Evolutionary conservation across 495 filamentous ascomycete genomes (phyloP), one percentile per base, ranked within the genome.

Genomic region (Bryoglossum gracile): DNA sequence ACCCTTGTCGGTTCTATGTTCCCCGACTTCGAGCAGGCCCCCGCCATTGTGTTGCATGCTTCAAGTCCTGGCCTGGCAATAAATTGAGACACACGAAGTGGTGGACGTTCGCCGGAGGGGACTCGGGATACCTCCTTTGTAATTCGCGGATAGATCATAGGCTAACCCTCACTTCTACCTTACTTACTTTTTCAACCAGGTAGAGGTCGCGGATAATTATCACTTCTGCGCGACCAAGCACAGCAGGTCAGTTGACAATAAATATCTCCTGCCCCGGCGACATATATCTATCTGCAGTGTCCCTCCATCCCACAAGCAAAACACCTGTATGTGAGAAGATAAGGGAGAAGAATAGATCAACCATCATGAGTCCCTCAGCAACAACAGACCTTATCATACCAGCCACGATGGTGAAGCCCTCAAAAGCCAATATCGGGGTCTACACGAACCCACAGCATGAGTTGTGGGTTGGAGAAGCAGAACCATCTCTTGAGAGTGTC

Each of bases 361-460:
- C 38, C 33, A 42, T 24, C 48, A 59, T 59, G 57, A 16, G 43
- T 51, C 57, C 52, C 19, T 59, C 57, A 39, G 53, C 50, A 48
- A 54, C 40, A 34, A 52, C 55, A 24, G n/a, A n/a, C n/a, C n/a
- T n/a, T n/a, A 45, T 53, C 33, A 4, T 41, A 17, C 36, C 35
- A 14, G 17, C 50, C 1, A 22, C 43, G 3, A 46, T 53, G 56
- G 51, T 21, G 17, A 51, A 55, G 22, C 48, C 45, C 4, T 55
- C 55, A 19, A 94, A 94, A 73, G 63, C 86, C 48, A 97, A 95
- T 68, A 90, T 97, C 58, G 91, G 87, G 57, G 89, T 95, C 43
- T 97, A 84, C 74, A 97, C 90, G 41, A 94, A 95, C 67, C 88
- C 90, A 23, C 74, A 78, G 22, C 90, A 97, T 62, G 85, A 95